phyloP scores from a whole-genome alignment of 495 filamentous ascomycete species.

The Schizothecium vesticola region DNA sequence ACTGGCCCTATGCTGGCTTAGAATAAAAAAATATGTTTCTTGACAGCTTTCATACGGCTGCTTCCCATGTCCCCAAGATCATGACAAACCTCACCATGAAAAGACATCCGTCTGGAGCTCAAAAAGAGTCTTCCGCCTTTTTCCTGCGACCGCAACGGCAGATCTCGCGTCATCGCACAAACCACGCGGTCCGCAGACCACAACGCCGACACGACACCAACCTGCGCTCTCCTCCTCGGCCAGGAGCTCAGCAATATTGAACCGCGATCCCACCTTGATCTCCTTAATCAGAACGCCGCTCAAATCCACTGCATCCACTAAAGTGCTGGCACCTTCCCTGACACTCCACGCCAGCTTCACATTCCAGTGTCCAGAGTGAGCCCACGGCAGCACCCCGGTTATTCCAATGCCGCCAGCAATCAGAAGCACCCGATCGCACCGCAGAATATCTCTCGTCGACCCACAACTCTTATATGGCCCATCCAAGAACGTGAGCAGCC shows the following conservation, averaged over 20 bases:
- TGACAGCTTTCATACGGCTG: too few species aligned
- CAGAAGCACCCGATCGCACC: constrained; percentile 30
- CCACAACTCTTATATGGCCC: constrained; percentile 22
- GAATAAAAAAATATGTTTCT: too few species aligned
- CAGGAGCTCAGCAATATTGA: constrained; percentile 26
- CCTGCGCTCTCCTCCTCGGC: constrained; percentile 24
- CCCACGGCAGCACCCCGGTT: constrained; percentile 31
- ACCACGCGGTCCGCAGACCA: constrained; percentile 32
- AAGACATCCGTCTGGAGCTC: constrained; percentile 20
- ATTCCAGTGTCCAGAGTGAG: constrained; percentile 27
- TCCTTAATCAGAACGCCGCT: constrained; percentile 28
- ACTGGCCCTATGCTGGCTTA: too few species aligned
- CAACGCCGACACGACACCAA: constrained; percentile 32
- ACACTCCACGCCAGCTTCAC: constrained; percentile 36
- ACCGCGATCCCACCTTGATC: constrained; percentile 28
- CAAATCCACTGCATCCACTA: constrained; percentile 25
- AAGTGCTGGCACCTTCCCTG: constrained; percentile 11
- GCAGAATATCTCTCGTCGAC: constrained; percentile 9
- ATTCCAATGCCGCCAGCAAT: constrained; percentile 43
- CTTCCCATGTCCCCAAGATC: too few species aligned
- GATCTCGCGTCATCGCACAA: constrained; percentile 20
- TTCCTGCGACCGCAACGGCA: constrained; percentile 11
- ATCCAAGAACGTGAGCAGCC: constrained; percentile 26
- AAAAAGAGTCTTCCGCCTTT: constrained; percentile 10
- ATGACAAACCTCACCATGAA: constrained; percentile 22